Conservation (phyloP, 108 stramenopile species). For the Cylindrotheca closterium region DNA sequence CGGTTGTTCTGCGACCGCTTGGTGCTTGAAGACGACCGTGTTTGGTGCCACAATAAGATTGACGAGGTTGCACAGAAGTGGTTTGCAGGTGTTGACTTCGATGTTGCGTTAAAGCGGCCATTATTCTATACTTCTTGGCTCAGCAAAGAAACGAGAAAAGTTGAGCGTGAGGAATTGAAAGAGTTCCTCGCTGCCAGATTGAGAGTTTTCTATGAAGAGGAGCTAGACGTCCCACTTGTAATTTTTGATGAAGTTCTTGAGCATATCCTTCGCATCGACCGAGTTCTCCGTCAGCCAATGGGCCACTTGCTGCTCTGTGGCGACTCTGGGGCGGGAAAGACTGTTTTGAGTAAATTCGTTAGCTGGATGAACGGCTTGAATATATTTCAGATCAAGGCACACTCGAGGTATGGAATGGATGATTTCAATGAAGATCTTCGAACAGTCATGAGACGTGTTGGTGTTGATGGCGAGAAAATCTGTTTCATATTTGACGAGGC, state of each 20-base stretch:
- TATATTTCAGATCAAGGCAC: conserved; percentile 94
- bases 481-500: conserved; percentile 99
- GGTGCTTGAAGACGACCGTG: conserved; percentile 82
- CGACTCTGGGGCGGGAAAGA: conserved; percentile 95
- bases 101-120: conserved; percentile 79
- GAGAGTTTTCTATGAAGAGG: conserved; percentile 97
- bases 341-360: conserved; percentile 48
- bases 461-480: conserved; percentile 95
- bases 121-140: conserved; percentile 95
- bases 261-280: conserved; percentile 87
- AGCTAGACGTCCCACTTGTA: conserved; percentile 95
- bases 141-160: conserved; percentile 86
- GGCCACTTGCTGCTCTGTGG: conserved; percentile 92
- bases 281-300: conserved; percentile 89
- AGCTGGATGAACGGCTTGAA: conserved; percentile 98
- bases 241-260: conserved; percentile 97
- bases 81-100: conserved; percentile 85
- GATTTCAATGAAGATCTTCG: conserved; percentile 98
- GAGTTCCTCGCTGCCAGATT: conserved; percentile 88
- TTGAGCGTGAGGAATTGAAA: conserved; percentile 78
- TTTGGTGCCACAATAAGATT: conserved; percentile 86
- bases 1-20: conserved; percentile 96
- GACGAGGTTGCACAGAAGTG: conserved; percentile 70
- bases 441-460: conserved; percentile 90
- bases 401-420: conserved; percentile 89